Evolutionary conservation across 148 eudicot genomes (phyloP).

Genomic region (Hydrangea macrophylla): DNA sequence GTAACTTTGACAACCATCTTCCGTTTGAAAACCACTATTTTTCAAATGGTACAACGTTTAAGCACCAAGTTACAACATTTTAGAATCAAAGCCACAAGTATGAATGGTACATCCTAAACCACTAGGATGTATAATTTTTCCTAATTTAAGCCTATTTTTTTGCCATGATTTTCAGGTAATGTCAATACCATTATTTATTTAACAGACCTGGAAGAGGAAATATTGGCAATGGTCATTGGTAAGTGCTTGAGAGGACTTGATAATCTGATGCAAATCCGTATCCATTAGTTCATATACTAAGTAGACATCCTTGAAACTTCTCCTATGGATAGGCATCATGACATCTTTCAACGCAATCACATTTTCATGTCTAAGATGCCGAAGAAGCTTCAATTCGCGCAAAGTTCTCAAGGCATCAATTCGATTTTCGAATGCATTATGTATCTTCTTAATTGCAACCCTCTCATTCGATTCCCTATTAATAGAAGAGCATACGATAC

Average conservation of each 20-base stretch:
- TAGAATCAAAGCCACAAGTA: no score
- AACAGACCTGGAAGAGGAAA: constrained; percentile 45
- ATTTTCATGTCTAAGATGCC: constrained; percentile 41
- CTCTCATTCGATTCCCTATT: constrained; percentile 46
- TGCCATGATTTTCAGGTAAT: no score
- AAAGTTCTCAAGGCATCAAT: constrained; percentile 46
- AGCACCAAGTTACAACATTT: no score
- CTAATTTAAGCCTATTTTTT: no score
- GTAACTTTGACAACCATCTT: no score
- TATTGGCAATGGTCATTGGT: constrained; percentile 55
- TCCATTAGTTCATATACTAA: constrained; percentile 57
- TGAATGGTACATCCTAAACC: no score
- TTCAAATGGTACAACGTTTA: no score
- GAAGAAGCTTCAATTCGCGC: constrained; percentile 44
- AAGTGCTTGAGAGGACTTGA: constrained; percentile 48
- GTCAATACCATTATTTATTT: not conserved
- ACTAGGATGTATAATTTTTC: no score
- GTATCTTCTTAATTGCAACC: constrained; percentile 49
- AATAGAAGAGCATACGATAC: constrained; percentile 45
- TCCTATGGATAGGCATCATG: constrained; percentile 44
- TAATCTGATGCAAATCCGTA: constrained; percentile 53
- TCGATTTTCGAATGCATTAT: constrained; percentile 42
- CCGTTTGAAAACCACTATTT: no score
- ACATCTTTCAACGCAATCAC: constrained; percentile 47
- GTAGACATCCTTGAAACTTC: constrained; percentile 46